Evolutionary conservation across 2,329 filamentous ascomycete genomes (phyloP), one percentile per base, ranked within the genome.

Genomic region (Fusarium stilboides): DNA sequence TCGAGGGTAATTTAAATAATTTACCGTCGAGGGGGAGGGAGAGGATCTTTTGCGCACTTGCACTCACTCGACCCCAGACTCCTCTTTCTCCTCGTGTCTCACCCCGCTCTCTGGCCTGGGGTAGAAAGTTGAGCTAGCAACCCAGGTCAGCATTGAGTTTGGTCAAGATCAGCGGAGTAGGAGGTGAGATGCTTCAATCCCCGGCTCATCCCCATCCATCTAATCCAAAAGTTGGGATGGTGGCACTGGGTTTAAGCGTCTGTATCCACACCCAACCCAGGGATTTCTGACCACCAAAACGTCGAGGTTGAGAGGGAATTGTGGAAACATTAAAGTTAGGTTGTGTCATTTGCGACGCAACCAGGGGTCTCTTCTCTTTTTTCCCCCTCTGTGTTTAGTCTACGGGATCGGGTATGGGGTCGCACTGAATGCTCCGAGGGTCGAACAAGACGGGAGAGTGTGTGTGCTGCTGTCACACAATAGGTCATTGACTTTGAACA

Each of bases 251-350:
- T 57, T 53, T 54, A 44, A 55, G 49, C 39, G 56, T 24, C 22
- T 24, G 22, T 46, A 57, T 57, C 57, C 57, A 47, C 51, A 34
- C 37, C n/a, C 20, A 47, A 43, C 28, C 24, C 14, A 42, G 22
- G 19, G 15, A 20, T 26, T 39, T 59, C 57, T 57, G 51, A 57
- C 57, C 51, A 59, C 34, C 34, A 57, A 33, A 54, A 14, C 24
- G 31, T 36, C 19, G 49, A 39, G 31, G 51, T 34, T 8, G 6
- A 20, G 28, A 24, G 19, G 37, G 31, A 63, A 63, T 36, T 63
- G 50, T 65, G 62, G 60, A 37, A 59, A 58, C 34, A 42, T 40
- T 65, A 31, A 42, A 28, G 57, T 65, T 42, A 65, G 28, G 20
- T 53, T 33, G 22, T 47, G 42, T 55, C 31, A 36, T 47, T 36